Percentiles rank a stretch among this genome's conserved stretches.
phyloP scores from a whole-genome alignment of 2,329 filamentous ascomycete genomes.

The Cylindrodendrum hubeiense region DNA sequence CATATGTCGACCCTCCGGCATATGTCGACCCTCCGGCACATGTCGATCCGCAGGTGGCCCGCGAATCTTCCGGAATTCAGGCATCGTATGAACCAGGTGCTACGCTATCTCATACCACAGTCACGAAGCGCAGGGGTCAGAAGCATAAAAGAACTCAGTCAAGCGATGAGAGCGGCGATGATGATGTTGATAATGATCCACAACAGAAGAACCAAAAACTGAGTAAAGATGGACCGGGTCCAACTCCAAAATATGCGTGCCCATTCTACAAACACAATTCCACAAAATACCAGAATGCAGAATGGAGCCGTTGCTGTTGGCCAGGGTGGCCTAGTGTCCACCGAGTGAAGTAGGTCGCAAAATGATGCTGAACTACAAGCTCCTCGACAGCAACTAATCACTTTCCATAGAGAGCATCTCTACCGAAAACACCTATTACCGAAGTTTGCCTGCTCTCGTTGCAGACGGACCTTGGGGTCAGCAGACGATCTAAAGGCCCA shows the following conservation, averaged over 20 bases:
- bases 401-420: constrained; percentile 24
- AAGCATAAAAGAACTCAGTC: neutral
- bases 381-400: neutral
- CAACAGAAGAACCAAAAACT: neutral
- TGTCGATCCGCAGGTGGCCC: neutral
- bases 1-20: no score
- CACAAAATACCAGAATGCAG: constrained; percentile 7
- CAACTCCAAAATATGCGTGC: constrained; percentile 25
- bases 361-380: neutral
- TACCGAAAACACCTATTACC: constrained; percentile 20
- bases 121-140: neutral
- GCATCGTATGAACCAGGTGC: neutral
- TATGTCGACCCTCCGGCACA: no score
- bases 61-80: neutral
- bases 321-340: constrained; percentile 27
- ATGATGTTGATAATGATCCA: neutral
- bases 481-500: neutral
- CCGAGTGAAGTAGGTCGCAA: constrained; percentile 28
- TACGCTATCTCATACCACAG: neutral
- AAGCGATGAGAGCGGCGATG: neutral
- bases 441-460: constrained; percentile 21
- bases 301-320: constrained; percentile 27
- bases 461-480: constrained; percentile 14
- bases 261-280: constrained; percentile 32
- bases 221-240: neutral